A percentile compares a stretch with the other conserved stretches of the same genome.
These are phyloP conservation scores for Megacollybia marginata DNA, from an alignment of 768 basidiomycete species.

Conservation along the genomic window DNA sequence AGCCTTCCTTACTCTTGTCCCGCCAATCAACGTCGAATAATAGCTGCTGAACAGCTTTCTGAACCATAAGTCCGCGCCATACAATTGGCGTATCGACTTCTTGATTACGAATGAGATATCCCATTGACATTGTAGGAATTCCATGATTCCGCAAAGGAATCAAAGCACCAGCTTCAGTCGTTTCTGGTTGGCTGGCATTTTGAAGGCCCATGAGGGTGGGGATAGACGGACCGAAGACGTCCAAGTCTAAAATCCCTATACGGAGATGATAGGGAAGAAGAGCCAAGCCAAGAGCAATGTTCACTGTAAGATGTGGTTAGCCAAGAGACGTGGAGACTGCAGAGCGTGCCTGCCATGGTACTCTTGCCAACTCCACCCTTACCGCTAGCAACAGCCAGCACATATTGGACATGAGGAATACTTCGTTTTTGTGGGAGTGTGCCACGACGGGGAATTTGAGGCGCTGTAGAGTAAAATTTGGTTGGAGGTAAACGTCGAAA, in stretches of 20 bases:
- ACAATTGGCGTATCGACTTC: conserved; percentile 73
- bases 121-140: conserved; percentile 94
- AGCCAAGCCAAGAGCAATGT: conserved; percentile 72
- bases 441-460: conserved; percentile 54
- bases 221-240: conserved; percentile 92
- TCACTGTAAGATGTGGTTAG: conserved; percentile 40
- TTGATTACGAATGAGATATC: conserved; percentile 73
- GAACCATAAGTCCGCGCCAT: conserved; percentile 98
- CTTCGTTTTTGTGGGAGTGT: conserved; percentile 46
- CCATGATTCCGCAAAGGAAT: conserved; percentile 84
- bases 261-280: conserved; percentile 42
- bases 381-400: conserved; percentile 83
- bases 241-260: conserved; percentile 88
- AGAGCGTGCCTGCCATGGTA: conserved; percentile 71
- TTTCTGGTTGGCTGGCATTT: conserved; percentile 63
- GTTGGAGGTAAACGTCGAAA: too few species aligned
- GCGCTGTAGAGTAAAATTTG: conserved; percentile 11
- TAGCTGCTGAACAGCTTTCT: conserved; percentile 94
- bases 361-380: conserved; percentile 97
- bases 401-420: conserved; percentile 70
- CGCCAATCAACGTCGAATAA: conserved; percentile 94
- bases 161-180: conserved; percentile 72
- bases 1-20: conserved; percentile 30
- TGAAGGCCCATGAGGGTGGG: conserved; percentile 91
- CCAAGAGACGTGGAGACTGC: conserved; percentile 1